Conservation (phyloP, 345 rosid species). For the Eucalyptus cloeziana region DNA sequence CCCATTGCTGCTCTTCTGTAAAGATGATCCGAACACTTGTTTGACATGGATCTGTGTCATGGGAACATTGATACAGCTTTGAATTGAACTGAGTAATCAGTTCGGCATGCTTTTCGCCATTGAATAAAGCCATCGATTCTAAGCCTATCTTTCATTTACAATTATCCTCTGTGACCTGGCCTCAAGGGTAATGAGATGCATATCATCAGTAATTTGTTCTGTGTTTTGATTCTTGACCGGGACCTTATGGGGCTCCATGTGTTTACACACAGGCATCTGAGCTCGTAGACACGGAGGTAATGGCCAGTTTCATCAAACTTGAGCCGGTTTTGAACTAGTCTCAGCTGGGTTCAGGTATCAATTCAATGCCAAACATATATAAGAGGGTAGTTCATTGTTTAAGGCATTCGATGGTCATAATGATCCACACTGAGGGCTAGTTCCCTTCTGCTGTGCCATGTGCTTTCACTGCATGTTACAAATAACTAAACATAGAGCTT, state of each 20-base stretch:
- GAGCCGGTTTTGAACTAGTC: background rate
- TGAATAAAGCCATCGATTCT: background rate
- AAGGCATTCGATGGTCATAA: background rate
- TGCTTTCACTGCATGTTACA: background rate
- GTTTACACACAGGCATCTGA: background rate
- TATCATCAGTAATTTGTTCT: background rate
- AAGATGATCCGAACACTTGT: background rate
- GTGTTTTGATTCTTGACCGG: background rate
- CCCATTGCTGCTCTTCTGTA: background rate
- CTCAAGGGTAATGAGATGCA: background rate
- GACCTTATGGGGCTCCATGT: background rate
- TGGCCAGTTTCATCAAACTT: background rate
- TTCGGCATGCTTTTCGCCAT: background rate
- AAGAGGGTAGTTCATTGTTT: background rate
- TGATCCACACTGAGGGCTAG: background rate
- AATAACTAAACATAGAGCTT: background rate
- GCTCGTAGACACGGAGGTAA: background rate
- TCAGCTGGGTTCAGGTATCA: background rate
- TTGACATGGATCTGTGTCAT: background rate
- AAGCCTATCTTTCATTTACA: background rate
- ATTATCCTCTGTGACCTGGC: background rate
- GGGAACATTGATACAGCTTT: background rate
- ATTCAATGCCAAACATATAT: background rate
- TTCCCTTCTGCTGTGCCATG: background rate
- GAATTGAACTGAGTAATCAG: background rate